Conservation (phyloP, 2,329 filamentous ascomycete genomes). For the Pseudogymnoascus verrucosus region DNA sequence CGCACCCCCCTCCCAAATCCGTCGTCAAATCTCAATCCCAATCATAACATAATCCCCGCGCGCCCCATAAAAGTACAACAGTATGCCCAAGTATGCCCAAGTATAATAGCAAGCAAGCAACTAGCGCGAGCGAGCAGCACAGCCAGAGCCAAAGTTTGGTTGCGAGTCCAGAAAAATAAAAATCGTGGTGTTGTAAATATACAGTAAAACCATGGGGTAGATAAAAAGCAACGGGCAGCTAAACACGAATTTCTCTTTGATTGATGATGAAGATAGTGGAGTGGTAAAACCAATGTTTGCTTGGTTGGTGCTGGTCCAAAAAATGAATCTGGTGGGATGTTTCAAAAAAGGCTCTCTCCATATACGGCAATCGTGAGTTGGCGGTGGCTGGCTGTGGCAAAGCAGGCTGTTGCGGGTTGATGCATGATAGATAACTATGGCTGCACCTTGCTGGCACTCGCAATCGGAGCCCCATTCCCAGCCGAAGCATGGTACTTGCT, state of each 20-base stretch:
- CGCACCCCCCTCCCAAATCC: neutral
- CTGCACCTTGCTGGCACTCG: neutral
- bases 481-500: constrained; percentile 5
- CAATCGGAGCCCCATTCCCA: neutral
- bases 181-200: neutral
- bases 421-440: neutral
- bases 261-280: neutral
- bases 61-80: constrained; percentile 3
- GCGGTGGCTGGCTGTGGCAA: neutral
- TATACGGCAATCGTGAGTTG: neutral
- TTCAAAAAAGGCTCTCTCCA: neutral
- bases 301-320: neutral
- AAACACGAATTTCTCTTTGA: neutral
- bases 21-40: neutral
- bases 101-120: neutral
- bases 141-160: neutral
- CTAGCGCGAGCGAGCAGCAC: neutral
- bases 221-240: neutral
- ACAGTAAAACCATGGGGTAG: neutral
- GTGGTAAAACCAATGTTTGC: neutral
- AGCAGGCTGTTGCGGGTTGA: neutral
- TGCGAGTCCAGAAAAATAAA: neutral
- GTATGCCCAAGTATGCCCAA: neutral
- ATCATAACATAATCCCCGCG: neutral
- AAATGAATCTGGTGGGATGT: neutral